Base-by-base conservation (phyloP, 2,329 filamentous ascomycete species). In the Neofusicoccum ribis region DNA sequence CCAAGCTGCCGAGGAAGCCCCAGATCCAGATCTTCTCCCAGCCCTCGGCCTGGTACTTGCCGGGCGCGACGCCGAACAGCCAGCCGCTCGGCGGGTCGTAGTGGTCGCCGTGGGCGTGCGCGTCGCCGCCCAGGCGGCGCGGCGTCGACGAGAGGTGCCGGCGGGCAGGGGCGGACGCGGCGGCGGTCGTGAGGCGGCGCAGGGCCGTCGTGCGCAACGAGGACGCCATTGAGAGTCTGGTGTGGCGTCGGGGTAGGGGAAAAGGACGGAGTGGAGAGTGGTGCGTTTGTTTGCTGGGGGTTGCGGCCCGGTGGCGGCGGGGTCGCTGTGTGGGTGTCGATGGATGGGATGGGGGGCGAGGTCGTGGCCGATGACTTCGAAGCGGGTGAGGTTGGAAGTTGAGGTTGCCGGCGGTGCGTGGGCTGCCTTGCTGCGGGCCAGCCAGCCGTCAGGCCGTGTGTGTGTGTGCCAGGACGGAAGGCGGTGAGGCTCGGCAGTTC, bases 21-120 rank as follows among this genome's bases (percentile, higher is more conserved):
- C 91, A 91, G 77, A 90, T 90, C 83, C 90, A 93, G 64, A 93
- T 81, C 70, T 85, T 88, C 85, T 99, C 95, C 95, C 95, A 99
- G 61, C 94, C 95, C 83, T 99, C 95, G 79, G 92, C 91, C 86
- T 96, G 88, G 77, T 92, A 89, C 85, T 97, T 96, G 68, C 93
- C 93, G 41, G 95, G 95, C 84, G 93, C 93, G 73, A 97, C 86
- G 70, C 93, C 93, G 79, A 91, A 97, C 73, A 99, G 88, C 92
- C 93, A 97, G 73, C 95, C 95, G 65, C 84, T 86, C 2, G 95
- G 94, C 54, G 93, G 89, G 71, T 99, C 95, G 81, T 93, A 99
- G 81, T 91, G 88, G 70, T 71, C 70, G n/a, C 68, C 72, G 31
- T 58, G 61, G 50, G 49, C 91, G 81, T 91, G 88, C 70, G 71